Evolutionary conservation across 2,329 filamentous ascomycete genomes (phyloP), one percentile per base, ranked within the genome.

Genomic region (Graphilbum ipis-grandicollis): DNA sequence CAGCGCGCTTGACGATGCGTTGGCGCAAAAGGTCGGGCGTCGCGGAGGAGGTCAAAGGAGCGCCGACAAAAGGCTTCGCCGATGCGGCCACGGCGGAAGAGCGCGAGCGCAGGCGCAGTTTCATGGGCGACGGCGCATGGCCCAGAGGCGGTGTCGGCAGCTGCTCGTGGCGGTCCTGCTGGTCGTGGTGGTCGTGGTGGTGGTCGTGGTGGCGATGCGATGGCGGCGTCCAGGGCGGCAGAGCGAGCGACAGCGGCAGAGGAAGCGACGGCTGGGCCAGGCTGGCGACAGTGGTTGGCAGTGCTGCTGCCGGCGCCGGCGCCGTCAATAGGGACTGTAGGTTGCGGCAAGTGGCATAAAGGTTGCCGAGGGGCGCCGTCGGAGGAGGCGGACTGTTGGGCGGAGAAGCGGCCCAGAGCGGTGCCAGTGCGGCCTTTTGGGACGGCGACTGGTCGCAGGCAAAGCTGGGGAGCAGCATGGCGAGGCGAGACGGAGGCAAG

Each of bases 331-430:
- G 67, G 3, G 65, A 66, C 48, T 77, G 72, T 1, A 76, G 63
- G 5, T 66, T 68, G 51, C 68, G 70, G 50, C 71, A 76, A 33
- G 70, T 68, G 41, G 58, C 63, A 52, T 71, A 65, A 48, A 76
- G 63, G 53, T 66, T 68, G 49, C 58, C 60, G 45, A 73, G 56
- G 17, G 65, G 57, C 18, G 63, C 52, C 29, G 60, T 62, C 28
- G 34, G 29, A 33, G 59, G 56, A 6, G 66, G 63, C 37, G 69
- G 67, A 52, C 67, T 67, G 46, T 69, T 59, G 38, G 71, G 71
- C 35, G 72, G 72, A 36, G 71, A 75, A 10, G 33, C 37, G 22
- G 5, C 10, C n/a, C 30, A 21, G 35, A 6, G 10, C 3, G 37
- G 39, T 36, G 35, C 25, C 28, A 31, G 15, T 29, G 15, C 21